Conservation (phyloP, 768 basidiomycete species). For the Lyophyllum shimeji region DNA sequence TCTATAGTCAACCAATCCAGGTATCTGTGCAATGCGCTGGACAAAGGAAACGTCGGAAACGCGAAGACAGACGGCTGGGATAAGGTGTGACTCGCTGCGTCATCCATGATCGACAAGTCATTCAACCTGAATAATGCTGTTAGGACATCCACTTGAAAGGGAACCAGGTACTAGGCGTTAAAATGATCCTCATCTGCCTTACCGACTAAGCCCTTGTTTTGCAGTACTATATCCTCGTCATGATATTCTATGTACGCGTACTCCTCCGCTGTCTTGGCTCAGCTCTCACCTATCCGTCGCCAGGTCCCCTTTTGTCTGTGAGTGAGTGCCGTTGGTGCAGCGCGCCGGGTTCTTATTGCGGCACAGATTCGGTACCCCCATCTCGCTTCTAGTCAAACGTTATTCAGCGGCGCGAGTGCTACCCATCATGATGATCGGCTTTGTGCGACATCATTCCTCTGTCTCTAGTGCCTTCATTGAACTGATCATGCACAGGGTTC, state of each 20-base stretch:
- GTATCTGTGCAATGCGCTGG: conserved; percentile 50
- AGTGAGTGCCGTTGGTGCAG: conserved; percentile 10
- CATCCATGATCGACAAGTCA: background rate
- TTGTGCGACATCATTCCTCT: conserved; percentile 30
- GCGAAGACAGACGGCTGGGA: conserved; percentile 54
- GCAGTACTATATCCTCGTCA: conserved; percentile 50
- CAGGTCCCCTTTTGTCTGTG: conserved; percentile 48
- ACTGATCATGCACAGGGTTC: conserved; percentile 30
- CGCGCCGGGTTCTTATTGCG: background rate
- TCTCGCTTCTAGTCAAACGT: conserved; percentile 48
- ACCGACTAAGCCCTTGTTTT: background rate
- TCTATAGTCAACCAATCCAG: conserved; percentile 17
- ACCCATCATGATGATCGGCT: conserved; percentile 50
- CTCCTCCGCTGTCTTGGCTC: background rate
- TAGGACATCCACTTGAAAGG: conserved; percentile 43
- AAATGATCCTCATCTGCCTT: background rate
- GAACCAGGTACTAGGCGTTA: conserved; percentile 34
- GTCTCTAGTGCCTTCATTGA: background rate
- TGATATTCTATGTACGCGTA: conserved; percentile 42
- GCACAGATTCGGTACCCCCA: conserved; percentile 46
- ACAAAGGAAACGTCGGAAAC: conserved; percentile 52
- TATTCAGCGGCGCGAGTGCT: conserved; percentile 46
- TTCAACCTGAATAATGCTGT: conserved; percentile 3
- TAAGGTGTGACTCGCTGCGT: conserved; percentile 27
- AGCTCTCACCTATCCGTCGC: background rate